Percentiles rank a stretch among this genome's conserved stretches.
phyloP scores from a whole-genome alignment of 306 rosid species.

The barrel medic (Medicago truncatula) region MtrunA17r5.0-ANR NC_053045.1:62557001-62557500 shows the following conservation, averaged over 20 bases:
- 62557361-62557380: constrained; percentile 88
- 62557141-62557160: constrained; percentile 43
- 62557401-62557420: constrained; percentile 92
- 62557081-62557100: constrained; percentile 34
- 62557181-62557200: constrained; percentile 58
- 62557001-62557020: constrained; percentile 1
- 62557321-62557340: constrained; percentile 74
- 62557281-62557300: constrained; percentile 54
- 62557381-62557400: constrained; percentile 98
- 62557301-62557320: constrained; percentile 39
- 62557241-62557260: constrained; percentile 47
- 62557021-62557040: constrained; percentile 24
- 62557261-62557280: constrained; percentile 51
- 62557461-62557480: constrained; percentile 96
- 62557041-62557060: constrained; percentile 13
- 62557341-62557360: constrained; percentile 83
- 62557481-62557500: constrained; percentile 96
- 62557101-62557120: constrained; percentile 41
- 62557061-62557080: constrained; percentile 27
- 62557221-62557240: constrained; percentile 49
- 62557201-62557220: constrained; percentile 58
- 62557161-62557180: constrained; percentile 63
- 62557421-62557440: constrained; percentile 93
- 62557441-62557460: constrained; percentile 95
- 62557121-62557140: constrained; percentile 38